Evolutionary conservation across 2,329 filamentous ascomycete species (phyloP).

Genomic region (Penicillium sp.): DNA sequence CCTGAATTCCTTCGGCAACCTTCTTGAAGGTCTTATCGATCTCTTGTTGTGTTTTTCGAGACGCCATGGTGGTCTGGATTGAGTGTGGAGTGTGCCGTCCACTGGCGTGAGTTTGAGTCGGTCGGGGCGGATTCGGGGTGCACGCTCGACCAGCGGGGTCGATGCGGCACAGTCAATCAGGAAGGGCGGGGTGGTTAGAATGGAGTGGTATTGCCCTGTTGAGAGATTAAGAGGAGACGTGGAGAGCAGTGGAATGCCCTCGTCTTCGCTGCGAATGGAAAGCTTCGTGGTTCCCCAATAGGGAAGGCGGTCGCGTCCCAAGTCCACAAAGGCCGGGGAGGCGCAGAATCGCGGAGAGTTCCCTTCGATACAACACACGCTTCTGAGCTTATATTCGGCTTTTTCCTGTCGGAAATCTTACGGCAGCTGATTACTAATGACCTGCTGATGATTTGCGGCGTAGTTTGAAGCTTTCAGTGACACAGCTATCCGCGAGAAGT

Average conservation of each 20-base stretch:
- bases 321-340: conserved; percentile 2
- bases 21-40: conserved; percentile 99
- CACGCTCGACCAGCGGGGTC: conserved; percentile 5
- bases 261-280: conserved; percentile 16
- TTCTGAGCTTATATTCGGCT: background rate
- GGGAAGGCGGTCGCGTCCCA: conserved; percentile 20
- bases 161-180: conserved; percentile 6
- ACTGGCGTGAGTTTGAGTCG: conserved; percentile 16
- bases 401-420: background rate
- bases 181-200: background rate
- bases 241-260: conserved; percentile 15
- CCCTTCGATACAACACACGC: background rate
- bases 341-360: background rate
- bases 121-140: conserved; percentile 12
- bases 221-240: conserved; percentile 10
- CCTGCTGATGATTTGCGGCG: background rate
- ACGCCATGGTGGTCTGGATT: conserved; percentile 62
- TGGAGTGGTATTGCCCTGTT: conserved; percentile 3
- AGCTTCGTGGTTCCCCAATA: conserved; percentile 17
- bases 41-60: conserved; percentile 93
- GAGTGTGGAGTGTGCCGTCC: conserved; percentile 22
- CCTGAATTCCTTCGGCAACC: conserved; percentile 83
- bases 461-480: background rate
- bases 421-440: background rate
- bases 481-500: background rate